Conservation (phyloP, 345 rosid species). For the Salix viminalis region DNA sequence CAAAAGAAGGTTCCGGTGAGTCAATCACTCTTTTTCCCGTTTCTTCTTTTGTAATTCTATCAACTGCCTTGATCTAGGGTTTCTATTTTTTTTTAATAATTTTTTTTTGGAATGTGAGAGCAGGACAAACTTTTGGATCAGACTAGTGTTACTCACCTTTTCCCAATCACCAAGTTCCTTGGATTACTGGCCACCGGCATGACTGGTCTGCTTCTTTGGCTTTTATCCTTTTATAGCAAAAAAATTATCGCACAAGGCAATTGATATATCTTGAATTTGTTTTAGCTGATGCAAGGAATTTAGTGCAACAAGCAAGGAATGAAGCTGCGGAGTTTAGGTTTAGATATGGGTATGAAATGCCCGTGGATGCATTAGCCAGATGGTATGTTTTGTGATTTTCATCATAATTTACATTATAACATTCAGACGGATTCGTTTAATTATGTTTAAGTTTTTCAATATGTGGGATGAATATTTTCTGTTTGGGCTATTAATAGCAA, state of each 20-base stretch:
- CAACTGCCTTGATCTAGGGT: slow-evolving; percentile 1
- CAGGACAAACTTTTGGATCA: slow-evolving; percentile 99
- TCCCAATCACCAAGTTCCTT: slow-evolving; percentile 82
- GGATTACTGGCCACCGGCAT: slow-evolving; percentile 95
- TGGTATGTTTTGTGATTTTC: slow-evolving; percentile 35
- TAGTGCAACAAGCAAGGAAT: slow-evolving; percentile 96
- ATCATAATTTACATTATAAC: not conserved
- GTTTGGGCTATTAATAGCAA: not conserved
- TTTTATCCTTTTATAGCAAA: not conserved
- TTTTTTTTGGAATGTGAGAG: not conserved
- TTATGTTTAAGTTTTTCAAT: not conserved
- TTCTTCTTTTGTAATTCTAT: not conserved
- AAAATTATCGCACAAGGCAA: not conserved
- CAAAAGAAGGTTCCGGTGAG: slow-evolving; percentile 99
- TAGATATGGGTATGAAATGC: slow-evolving; percentile 97
- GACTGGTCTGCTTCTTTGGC: slow-evolving; percentile 51
- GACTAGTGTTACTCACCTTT: slow-evolving; percentile 86
- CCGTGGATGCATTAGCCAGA: slow-evolving; percentile 85
- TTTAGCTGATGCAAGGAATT: slow-evolving; percentile 97
- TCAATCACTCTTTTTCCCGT: not conserved
- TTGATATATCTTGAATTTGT: not conserved
- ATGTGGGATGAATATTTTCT: not conserved
- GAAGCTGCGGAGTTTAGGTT: slow-evolving; percentile 97
- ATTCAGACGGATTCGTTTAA: not conserved
- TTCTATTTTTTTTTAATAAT: not conserved